phyloP scores from a whole-genome alignment of 2,329 filamentous ascomycete species.

The Ambrosiella cleistominuta region DNA sequence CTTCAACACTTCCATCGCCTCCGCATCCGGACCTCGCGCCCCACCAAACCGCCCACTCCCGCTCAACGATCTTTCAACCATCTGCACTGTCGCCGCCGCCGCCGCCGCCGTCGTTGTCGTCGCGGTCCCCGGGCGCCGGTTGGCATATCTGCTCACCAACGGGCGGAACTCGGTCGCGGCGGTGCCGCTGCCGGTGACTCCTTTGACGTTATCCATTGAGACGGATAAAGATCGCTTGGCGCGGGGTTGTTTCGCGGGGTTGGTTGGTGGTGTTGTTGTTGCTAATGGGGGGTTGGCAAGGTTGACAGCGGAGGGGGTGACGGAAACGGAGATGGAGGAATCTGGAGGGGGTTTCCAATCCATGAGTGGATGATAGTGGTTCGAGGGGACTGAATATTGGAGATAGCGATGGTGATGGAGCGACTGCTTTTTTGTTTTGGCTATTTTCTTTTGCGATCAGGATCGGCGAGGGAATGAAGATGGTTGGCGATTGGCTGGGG shows the following conservation, averaged over 20 bases:
- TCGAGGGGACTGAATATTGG: neutral
- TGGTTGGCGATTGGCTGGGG: neutral
- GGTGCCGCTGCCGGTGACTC: neutral
- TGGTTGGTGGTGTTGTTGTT: neutral
- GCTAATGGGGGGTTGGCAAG: too few species aligned
- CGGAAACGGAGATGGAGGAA: neutral
- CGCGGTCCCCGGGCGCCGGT: neutral
- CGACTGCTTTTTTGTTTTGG: neutral
- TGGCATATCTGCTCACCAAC: neutral
- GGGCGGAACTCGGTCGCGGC: neutral
- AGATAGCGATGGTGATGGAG: neutral
- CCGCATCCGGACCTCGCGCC: neutral
- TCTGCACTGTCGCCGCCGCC: neutral
- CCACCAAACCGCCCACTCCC: neutral
- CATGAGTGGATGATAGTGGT: neutral
- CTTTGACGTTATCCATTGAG: neutral
- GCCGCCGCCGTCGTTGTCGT: neutral
- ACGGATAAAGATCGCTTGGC: neutral
- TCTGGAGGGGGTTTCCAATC: neutral
- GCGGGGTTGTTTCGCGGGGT: neutral
- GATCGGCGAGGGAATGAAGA: neutral
- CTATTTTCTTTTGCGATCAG: neutral
- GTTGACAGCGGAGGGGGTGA: too few species aligned
- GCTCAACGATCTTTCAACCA: neutral
- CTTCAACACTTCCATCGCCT: constrained; percentile 7